Evolutionary conservation across 352 stramenopile genomes (phyloP).

Genomic region (Globisporangium parvum): DNA sequence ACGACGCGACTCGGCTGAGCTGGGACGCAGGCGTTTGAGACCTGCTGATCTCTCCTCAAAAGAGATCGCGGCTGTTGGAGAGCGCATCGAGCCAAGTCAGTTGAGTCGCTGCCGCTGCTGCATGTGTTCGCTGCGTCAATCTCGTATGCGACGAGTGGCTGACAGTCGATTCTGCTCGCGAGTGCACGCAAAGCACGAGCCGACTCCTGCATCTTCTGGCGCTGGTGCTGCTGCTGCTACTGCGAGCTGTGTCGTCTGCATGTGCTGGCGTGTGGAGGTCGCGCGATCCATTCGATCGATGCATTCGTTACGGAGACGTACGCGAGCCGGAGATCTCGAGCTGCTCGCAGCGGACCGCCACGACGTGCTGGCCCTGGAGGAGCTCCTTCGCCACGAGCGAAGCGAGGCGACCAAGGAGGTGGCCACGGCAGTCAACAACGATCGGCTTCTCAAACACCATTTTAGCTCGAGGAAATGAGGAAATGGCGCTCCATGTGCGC

Average conservation of each 20-base stretch:
- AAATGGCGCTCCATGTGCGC: conserved; percentile 37
- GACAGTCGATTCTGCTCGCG: neutral
- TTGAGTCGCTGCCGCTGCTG: neutral
- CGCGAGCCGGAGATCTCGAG: conserved; percentile 97
- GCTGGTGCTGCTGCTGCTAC: neutral
- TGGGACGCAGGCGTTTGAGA: neutral
- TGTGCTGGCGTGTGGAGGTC: neutral
- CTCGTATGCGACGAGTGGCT: neutral
- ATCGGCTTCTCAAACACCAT: conserved; percentile 95
- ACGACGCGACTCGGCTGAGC: neutral
- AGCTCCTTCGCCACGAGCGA: conserved; percentile 99
- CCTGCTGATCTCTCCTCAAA: neutral
- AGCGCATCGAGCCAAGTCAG: neutral
- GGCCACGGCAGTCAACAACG: conserved; percentile 97
- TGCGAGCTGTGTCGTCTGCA: too few relatives aligned
- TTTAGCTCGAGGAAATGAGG: conserved; percentile 66
- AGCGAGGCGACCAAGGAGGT: conserved; percentile 97
- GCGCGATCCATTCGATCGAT: neutral
- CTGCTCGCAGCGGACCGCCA: conserved; percentile 98
- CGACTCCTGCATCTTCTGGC: neutral
- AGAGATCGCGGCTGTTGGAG: neutral
- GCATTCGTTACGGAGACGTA: conserved; percentile 35
- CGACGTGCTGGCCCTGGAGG: conserved; percentile 97
- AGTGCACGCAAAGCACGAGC: too few relatives aligned
- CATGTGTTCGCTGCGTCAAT: neutral